These are phyloP conservation scores for Hyphopichia fennica DNA, from an alignment of 1,139 yeast genomes.

Conservation along the genomic window DNA sequence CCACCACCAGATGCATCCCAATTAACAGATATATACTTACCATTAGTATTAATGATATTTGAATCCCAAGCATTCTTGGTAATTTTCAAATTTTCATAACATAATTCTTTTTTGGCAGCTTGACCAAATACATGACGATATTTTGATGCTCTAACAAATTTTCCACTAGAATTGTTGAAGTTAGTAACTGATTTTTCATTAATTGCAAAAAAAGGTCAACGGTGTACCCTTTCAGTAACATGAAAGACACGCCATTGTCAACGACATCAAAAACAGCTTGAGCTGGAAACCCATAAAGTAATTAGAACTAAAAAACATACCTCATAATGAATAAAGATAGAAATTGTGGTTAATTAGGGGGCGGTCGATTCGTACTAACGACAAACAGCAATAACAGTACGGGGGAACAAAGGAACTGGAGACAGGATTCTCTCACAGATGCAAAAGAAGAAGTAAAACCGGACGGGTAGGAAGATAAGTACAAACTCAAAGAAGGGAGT, in stretches of 20 bases:
- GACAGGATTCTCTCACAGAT: no score
- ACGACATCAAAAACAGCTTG: no score
- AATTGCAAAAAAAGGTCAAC: no score
- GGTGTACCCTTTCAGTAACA: no score
- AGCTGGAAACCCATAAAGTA: neutral
- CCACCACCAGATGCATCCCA: slow-evolving; percentile 98
- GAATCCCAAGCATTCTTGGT: slow-evolving; percentile 97
- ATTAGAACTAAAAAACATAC: no score
- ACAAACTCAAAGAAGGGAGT: neutral
- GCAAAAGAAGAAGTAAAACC: neutral
- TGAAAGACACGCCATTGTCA: no score
- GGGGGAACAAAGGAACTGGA: no score
- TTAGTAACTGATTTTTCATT: neutral
- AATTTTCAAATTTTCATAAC: slow-evolving; percentile 82
- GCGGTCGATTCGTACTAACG: neutral
- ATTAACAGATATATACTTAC: slow-evolving; percentile 80
- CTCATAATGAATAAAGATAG: slow-evolving; percentile 5
- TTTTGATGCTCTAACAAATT: slow-evolving; percentile 94
- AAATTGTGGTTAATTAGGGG: neutral
- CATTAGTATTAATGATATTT: slow-evolving; percentile 75
- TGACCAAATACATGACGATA: slow-evolving; percentile 96
- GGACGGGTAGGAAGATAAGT: no score
- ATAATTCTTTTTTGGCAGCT: slow-evolving; percentile 80
- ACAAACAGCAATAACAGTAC: neutral
- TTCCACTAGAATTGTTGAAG: slow-evolving; percentile 58